Conservation (phyloP, 495 filamentous ascomycete genomes). For the Paragyromitra xinjiangensis region DNA sequence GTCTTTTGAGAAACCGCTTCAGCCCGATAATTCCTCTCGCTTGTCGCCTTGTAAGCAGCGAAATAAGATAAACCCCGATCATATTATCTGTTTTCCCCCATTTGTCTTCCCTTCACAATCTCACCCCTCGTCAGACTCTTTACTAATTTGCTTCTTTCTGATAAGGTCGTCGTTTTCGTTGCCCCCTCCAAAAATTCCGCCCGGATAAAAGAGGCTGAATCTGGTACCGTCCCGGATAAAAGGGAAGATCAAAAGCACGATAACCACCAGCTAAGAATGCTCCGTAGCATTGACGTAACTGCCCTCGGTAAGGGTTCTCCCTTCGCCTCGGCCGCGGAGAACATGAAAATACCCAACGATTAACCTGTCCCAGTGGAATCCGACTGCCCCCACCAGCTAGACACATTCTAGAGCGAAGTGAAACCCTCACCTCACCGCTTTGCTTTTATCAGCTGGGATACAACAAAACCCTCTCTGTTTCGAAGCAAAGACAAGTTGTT, state of each 20-base stretch:
- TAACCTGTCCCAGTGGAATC: conserved; percentile 12
- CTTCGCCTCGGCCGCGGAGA: conserved; percentile 8
- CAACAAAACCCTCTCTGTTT: neutral
- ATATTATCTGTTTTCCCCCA: neutral
- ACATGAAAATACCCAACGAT: conserved; percentile 22
- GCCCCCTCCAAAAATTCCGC: conserved; percentile 12
- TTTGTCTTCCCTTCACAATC: conserved; percentile 14
- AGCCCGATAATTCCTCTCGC: conserved; percentile 1
- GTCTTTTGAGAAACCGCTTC: conserved; percentile 8
- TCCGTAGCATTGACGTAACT: conserved; percentile 36
- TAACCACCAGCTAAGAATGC: conserved; percentile 28
- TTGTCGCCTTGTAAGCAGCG: neutral
- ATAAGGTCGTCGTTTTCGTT: conserved; percentile 1
- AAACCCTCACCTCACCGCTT: neutral
- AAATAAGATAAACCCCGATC: neutral
- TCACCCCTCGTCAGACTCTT: neutral
- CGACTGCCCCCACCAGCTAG: conserved; percentile 11
- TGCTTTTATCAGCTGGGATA: conserved; percentile 9
- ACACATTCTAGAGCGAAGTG: neutral
- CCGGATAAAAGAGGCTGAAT: conserved; percentile 41
- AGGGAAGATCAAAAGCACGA: conserved; percentile 9
- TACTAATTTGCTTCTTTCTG: conserved; percentile 17
- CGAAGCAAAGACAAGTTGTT: neutral
- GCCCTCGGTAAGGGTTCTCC: conserved; percentile 20
- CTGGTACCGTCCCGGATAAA: conserved; percentile 14